phyloP scores from a whole-genome alignment of 192 early-diverging fungal genomes.

The Gaertneriomyces semiglobifer region DNA sequence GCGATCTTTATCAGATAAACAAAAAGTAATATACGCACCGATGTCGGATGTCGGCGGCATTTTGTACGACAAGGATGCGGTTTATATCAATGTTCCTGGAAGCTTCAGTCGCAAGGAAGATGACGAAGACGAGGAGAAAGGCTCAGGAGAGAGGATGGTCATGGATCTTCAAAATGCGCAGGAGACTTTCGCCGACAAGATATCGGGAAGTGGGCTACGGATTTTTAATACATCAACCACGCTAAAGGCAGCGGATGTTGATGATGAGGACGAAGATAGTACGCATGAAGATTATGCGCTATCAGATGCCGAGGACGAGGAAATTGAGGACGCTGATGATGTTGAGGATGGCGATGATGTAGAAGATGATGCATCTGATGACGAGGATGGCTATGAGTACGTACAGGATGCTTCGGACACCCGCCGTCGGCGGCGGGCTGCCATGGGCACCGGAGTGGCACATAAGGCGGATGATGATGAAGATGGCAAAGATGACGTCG shows the following conservation, averaged over 20 bases:
- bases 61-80: slow-evolving; percentile 98
- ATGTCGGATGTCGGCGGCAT: slow-evolving; percentile 98
- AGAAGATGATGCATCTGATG: slow-evolving; percentile 47
- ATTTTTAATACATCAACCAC: slow-evolving; percentile 67
- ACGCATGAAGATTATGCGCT: slow-evolving; percentile 33
- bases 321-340: slow-evolving; percentile 33
- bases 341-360: slow-evolving; percentile 39
- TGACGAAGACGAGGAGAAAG: slow-evolving; percentile 43
- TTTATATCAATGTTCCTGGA: slow-evolving; percentile 95
- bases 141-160: slow-evolving; percentile 88
- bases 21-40: slow-evolving; percentile 96
- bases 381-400: slow-evolving; percentile 36
- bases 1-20: slow-evolving; percentile 85
- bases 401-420: slow-evolving; percentile 41
- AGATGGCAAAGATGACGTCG: slow-evolving; percentile 25
- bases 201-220: slow-evolving; percentile 62
- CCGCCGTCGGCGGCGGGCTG: slow-evolving; percentile 22
- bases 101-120: slow-evolving; percentile 64
- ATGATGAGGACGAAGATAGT: slow-evolving; percentile 47
- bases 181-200: slow-evolving; percentile 68
- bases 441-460: slow-evolving; percentile 52
- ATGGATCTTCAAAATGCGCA: slow-evolving; percentile 83
- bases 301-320: slow-evolving; percentile 40
- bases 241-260: slow-evolving; percentile 40
- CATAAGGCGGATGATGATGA: slow-evolving; percentile 40